Evolutionary conservation across 2,329 filamentous ascomycete species (phyloP).

Genomic region (Cladophialophora carrionii): DNA sequence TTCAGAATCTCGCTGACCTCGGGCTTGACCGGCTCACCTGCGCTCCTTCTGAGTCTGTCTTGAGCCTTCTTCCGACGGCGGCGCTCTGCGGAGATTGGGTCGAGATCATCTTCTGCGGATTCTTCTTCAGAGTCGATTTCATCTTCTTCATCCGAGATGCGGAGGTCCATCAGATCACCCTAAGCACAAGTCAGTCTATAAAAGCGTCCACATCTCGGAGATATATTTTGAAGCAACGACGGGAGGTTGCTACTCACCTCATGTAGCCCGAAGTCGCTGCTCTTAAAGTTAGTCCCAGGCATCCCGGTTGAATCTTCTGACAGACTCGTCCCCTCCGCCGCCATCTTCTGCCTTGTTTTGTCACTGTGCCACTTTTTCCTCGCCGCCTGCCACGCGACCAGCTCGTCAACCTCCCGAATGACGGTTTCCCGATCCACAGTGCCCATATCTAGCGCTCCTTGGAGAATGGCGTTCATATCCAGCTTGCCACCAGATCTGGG

Average conservation of each 20-base stretch:
- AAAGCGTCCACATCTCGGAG: background rate
- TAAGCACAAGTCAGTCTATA: conserved; percentile 38
- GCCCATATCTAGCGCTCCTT: conserved; percentile 71
- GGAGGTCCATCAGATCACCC: conserved; percentile 80
- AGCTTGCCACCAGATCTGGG: conserved; percentile 76
- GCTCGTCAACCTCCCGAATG: conserved; percentile 76
- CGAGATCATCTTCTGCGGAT: conserved; percentile 75
- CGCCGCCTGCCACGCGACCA: conserved; percentile 93
- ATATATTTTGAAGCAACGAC: background rate
- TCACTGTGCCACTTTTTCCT: conserved; percentile 98
- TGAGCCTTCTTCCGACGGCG: conserved; percentile 74
- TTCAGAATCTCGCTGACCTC: conserved; percentile 77
- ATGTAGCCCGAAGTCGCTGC: conserved; percentile 87
- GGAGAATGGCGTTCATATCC: conserved; percentile 92
- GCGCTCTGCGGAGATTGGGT: conserved; percentile 86
- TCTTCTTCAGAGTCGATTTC: conserved; percentile 64
- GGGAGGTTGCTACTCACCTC: conserved; percentile 56
- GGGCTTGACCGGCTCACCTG: conserved; percentile 84
- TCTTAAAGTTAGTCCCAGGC: conserved; percentile 66
- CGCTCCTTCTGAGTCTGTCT: conserved; percentile 76
- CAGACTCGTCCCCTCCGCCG: conserved; percentile 66
- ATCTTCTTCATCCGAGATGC: conserved; percentile 73
- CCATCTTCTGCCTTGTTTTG: conserved; percentile 99
- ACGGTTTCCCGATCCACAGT: conserved; percentile 72
- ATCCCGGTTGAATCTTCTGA: conserved; percentile 51